Percentiles rank a stretch among this genome's conserved stretches.
These are phyloP conservation scores for Candida saitoana DNA, from an alignment of 805 yeast species.

Conservation along the genomic window DNA sequence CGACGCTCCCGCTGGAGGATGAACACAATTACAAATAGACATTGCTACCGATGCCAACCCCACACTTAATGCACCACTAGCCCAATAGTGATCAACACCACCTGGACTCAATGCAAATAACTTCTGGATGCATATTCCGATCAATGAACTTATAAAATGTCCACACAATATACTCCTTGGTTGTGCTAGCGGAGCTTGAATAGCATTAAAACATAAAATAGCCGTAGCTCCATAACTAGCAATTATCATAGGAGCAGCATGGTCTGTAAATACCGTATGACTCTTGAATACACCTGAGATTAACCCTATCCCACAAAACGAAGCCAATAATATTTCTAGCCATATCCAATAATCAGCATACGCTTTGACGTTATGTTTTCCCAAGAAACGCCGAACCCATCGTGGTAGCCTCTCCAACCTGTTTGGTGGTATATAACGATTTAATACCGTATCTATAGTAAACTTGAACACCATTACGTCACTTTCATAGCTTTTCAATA, in stretches of 20 bases:
- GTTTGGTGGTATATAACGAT: constrained; percentile 26
- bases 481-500: neutral
- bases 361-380: constrained; percentile 29
- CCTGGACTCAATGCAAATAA: constrained; percentile 43
- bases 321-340: constrained; percentile 43
- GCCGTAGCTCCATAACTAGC: constrained; percentile 64
- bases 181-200: constrained; percentile 58
- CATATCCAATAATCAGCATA: constrained; percentile 38
- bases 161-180: constrained; percentile 59
- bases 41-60: constrained; percentile 50
- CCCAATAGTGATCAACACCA: constrained; percentile 49
- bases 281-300: constrained; percentile 45
- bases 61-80: constrained; percentile 56
- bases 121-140: constrained; percentile 54
- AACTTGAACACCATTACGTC: constrained; percentile 30
- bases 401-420: constrained; percentile 29
- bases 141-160: constrained; percentile 47
- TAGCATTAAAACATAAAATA: constrained; percentile 52
- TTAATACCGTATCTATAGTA: constrained; percentile 29
- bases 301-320: constrained; percentile 44
- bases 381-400: constrained; percentile 34
- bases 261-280: constrained; percentile 34
- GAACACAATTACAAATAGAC: constrained; percentile 53
- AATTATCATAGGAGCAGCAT: constrained; percentile 46
- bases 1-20: constrained; percentile 73